Evolutionary conservation across 176 grass and related monocot species (phyloP), one percentile per base, ranked within the genome.

Genomic region (Aegilops bicornis): DNA sequence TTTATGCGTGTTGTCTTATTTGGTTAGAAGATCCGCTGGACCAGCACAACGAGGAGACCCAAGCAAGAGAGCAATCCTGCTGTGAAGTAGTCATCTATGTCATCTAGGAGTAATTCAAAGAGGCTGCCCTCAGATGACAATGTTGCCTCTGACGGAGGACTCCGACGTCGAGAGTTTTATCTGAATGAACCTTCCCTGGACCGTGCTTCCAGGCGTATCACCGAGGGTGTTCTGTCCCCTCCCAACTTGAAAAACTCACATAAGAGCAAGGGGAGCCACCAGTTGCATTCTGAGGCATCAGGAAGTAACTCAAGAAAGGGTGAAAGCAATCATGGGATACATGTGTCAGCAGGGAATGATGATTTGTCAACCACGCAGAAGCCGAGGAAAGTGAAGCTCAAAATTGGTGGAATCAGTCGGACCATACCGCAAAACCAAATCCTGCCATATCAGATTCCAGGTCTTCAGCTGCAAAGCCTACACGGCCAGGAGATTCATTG

Each of bases 311-410:
- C 79, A 6, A 85, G 48, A 48, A 93, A 86, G 68, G 48, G 20
- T 20, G 88, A 69, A 25, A 59, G 63, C 16, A 76, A 69, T 13
- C 82, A 83, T 35, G 71, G 20, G 8, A 68, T 65, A 8, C 50
- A 30, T 75, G 35, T 54, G 10, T 58, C 39, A 2, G 56, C 36
- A 10, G 84, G 43, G 22, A 74, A 62, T 66, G 42, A 37, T 10
- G 63, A 86, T 84, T 24, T 47, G 17, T 73, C 65, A 52, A 27
- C 76, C 23, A 79, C 82, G 30, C 87, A 40, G n/a, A 95, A 93
- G 24, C 82, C 87, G 40, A 85, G 67, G 84, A 91, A 93, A 76
- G 59, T 93, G 84, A 95, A 92, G 81, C 91, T 95, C 67, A 95
- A 93, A 91, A 92, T 92, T 37, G 87, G 90, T 68, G 87, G 83